Base-by-base conservation (phyloP, 345 rosid genomes). In the Noccaea bulbosa region DNA sequence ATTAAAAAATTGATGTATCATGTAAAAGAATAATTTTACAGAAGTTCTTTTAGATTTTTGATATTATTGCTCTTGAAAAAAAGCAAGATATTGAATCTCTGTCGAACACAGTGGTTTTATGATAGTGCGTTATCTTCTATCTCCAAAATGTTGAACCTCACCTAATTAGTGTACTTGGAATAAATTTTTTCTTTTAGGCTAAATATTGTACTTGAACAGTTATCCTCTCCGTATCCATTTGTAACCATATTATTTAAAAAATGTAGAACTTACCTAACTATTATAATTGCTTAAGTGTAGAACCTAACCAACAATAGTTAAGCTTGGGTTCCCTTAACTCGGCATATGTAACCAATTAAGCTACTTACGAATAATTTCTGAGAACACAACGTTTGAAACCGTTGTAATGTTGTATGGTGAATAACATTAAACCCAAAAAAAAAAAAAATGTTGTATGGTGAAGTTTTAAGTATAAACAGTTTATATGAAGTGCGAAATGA, bases 401-500 rank as follows among this genome's bases (percentile, higher is more conserved):
- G 8, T 37, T 10, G n/a, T n/a, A n/a, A n/a, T n/a, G n/a, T n/a
- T n/a, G n/a, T n/a, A n/a, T n/a, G n/a, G n/a, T n/a, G n/a, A n/a
- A n/a, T n/a, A n/a, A n/a, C n/a, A n/a, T n/a, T n/a, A n/a, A n/a
- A n/a, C n/a, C n/a, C n/a, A n/a, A n/a, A n/a, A n/a, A n/a, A n/a
- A n/a, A n/a, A n/a, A n/a, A n/a, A n/a, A n/a, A n/a, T n/a, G n/a
- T n/a, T n/a, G 33, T 30, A 27, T 70, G 45, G 22, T 53, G 62
- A 55, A 14, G 15, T 57, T 57, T 57, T 9, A 10, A 6, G 37
- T 48, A 38, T 47, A 38, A 37, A 37, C 2, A 49, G 47, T 49
- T 37, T 32, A 37, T 38, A 35, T 48, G 59, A 49, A 59, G 53
- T 14, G 2, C 3, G 8, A 48, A 34, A 59, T 38, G 40, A 69